phyloP scores from a whole-genome alignment of 768 basidiomycete genomes.

The Lanmaoa pseudosensibilis region DNA sequence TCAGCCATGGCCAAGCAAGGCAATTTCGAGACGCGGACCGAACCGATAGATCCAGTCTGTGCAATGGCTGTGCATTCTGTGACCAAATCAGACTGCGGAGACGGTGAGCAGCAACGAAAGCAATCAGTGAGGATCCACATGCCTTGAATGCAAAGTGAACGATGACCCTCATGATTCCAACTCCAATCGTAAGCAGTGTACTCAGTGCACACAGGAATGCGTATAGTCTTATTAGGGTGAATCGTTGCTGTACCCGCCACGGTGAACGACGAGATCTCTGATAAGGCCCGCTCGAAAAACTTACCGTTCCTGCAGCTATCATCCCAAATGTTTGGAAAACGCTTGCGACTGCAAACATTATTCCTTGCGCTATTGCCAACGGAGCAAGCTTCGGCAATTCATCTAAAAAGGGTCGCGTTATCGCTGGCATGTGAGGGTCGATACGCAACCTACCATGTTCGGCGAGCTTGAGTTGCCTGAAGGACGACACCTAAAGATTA shows the following conservation, averaged over 20 bases:
- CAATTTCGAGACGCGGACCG: slow-evolving; percentile 28
- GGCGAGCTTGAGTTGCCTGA: slow-evolving; percentile 52
- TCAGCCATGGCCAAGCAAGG: slow-evolving; percentile 7
- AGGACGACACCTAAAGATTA: slow-evolving; percentile 54
- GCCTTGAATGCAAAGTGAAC: slow-evolving; percentile 73
- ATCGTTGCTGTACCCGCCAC: slow-evolving; percentile 47
- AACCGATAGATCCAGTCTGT: slow-evolving; percentile 31
- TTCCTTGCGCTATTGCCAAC: slow-evolving; percentile 60
- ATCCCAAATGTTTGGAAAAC: slow-evolving; percentile 59
- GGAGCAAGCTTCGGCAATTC: slow-evolving; percentile 46
- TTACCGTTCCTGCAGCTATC: slow-evolving; percentile 48
- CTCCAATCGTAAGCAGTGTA: slow-evolving; percentile 48
- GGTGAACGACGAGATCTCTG: neutral
- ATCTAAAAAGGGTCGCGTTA: slow-evolving; percentile 33
- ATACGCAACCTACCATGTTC: slow-evolving; percentile 43
- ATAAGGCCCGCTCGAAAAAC: slow-evolving; percentile 22
- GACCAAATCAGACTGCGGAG: slow-evolving; percentile 54
- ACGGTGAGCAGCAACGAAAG: neutral
- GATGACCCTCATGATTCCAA: slow-evolving; percentile 55
- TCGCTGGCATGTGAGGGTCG: neutral
- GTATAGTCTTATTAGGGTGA: slow-evolving; percentile 53
- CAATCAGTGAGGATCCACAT: slow-evolving; percentile 1
- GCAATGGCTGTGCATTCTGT: slow-evolving; percentile 49
- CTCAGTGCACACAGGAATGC: slow-evolving; percentile 50
- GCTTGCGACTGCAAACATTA: slow-evolving; percentile 50